These are phyloP conservation scores for Amauroascus niger DNA, from an alignment of 2,329 filamentous ascomycete genomes.

Conservation along the genomic window DNA sequence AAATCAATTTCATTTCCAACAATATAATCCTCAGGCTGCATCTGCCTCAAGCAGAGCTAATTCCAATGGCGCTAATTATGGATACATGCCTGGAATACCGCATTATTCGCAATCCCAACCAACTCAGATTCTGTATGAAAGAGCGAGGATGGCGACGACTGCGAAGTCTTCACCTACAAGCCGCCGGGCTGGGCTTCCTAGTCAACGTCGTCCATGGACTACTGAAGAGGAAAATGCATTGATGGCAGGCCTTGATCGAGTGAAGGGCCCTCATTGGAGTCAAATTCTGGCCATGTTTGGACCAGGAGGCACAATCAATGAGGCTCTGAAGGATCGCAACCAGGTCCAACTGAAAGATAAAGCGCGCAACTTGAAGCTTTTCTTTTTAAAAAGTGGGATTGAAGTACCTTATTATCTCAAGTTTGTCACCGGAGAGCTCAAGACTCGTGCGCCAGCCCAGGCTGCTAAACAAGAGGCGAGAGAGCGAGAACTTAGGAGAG, in stretches of 20 bases:
- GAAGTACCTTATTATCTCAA: slow-evolving; percentile 83
- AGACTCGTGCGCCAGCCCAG: slow-evolving; percentile 65
- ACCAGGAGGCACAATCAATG: slow-evolving; percentile 64
- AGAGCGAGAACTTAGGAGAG: slow-evolving; percentile 39
- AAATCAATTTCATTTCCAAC: slow-evolving; percentile 36
- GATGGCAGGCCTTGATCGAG: slow-evolving; percentile 77
- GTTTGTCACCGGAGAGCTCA: slow-evolving; percentile 79
- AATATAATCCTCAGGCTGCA: slow-evolving; percentile 31
- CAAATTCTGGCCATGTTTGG: slow-evolving; percentile 82
- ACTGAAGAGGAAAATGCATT: slow-evolving; percentile 82
- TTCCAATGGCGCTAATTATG: slow-evolving; percentile 32
- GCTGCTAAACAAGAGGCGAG: slow-evolving; percentile 42
- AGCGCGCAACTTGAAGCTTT: slow-evolving; percentile 77
- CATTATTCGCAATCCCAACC: slow-evolving; percentile 41
- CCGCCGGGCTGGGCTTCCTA: slow-evolving; percentile 45
- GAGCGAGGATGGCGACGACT: slow-evolving; percentile 47
- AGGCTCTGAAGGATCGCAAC: slow-evolving; percentile 77
- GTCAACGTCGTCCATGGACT: slow-evolving; percentile 68
- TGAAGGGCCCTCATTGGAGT: slow-evolving; percentile 87
- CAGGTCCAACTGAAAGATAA: slow-evolving; percentile 92
- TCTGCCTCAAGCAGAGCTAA: slow-evolving; percentile 24
- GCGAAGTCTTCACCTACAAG: slow-evolving; percentile 46
- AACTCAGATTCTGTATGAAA: slow-evolving; percentile 50
- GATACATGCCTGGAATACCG: slow-evolving; percentile 39
- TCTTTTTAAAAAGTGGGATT: slow-evolving; percentile 83